Evolutionary conservation across 495 filamentous ascomycete species (phyloP).

Genomic region (Penicillium simplicissimum): DNA sequence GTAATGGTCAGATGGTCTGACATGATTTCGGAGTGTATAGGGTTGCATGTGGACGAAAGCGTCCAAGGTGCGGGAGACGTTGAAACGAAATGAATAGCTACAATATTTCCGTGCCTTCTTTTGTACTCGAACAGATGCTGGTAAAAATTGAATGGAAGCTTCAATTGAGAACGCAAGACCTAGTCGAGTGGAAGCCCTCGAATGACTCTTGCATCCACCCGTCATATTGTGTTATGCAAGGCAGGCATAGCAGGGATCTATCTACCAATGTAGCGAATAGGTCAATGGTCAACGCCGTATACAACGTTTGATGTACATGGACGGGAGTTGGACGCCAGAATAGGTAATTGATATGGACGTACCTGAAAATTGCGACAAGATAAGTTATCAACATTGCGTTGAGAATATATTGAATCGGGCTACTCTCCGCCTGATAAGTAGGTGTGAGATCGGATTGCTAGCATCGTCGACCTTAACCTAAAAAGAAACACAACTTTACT

Average conservation of each 20-base stretch:
- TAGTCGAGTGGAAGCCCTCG: too few relatives aligned
- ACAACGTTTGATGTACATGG: background rate
- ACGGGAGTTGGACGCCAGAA: background rate
- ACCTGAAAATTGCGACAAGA: too few relatives aligned
- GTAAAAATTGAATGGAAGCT: background rate
- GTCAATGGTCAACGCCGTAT: background rate
- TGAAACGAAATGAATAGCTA: background rate
- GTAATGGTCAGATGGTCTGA: background rate
- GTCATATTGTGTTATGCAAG: too few relatives aligned
- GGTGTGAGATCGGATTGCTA: too few relatives aligned
- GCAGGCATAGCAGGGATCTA: background rate
- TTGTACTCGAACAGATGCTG: background rate
- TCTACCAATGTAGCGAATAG: background rate
- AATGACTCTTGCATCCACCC: too few relatives aligned
- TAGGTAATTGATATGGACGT: background rate
- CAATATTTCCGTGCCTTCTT: background rate
- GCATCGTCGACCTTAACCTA: too few relatives aligned
- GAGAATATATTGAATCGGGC: too few relatives aligned
- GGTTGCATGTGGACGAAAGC: background rate
- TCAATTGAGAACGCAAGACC: too few relatives aligned
- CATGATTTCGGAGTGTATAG: background rate
- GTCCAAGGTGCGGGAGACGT: background rate
- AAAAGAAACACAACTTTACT: too few relatives aligned
- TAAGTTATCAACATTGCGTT: too few relatives aligned
- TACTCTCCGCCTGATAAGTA: too few relatives aligned